These are phyloP conservation scores for Asterochloris erici DNA, from an alignment of 139 green algal species.

Conservation along the genomic window DNA sequence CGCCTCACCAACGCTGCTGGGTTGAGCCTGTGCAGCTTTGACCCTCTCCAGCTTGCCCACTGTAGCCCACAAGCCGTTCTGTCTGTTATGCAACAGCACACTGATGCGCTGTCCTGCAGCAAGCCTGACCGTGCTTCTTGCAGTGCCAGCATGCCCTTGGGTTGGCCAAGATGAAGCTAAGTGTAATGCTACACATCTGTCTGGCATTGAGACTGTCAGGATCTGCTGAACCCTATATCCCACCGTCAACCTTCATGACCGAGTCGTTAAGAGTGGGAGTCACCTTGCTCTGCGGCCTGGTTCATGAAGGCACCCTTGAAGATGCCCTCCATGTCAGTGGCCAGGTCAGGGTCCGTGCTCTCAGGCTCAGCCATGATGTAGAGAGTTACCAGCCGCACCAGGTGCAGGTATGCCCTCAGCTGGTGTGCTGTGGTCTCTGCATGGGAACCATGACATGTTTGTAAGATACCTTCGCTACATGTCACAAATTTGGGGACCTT, in stretches of 20 bases:
- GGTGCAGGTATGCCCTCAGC: conserved; percentile 27
- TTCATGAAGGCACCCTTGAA: conserved; percentile 2
- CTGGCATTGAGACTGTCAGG: neutral
- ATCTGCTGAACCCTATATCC: neutral
- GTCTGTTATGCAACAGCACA: too few relatives aligned
- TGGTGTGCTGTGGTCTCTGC: conserved; percentile 1
- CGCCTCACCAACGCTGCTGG: too few relatives aligned
- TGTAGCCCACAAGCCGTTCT: too few relatives aligned
- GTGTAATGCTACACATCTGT: neutral
- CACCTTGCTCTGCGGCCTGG: neutral
- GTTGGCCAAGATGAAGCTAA: neutral
- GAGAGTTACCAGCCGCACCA: conserved; percentile 62
- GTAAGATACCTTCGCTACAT: neutral
- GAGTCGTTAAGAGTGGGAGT: neutral
- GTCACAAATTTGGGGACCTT: neutral
- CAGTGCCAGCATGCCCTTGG: too few relatives aligned
- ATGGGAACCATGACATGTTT: neutral
- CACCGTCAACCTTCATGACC: neutral
- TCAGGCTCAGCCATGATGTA: conserved; percentile 48
- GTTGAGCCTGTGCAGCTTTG: too few relatives aligned
- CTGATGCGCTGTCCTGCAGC: too few relatives aligned
- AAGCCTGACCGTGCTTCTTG: too few relatives aligned
- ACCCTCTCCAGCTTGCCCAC: too few relatives aligned
- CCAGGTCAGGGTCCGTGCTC: conserved; percentile 42
- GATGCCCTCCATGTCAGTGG: conserved; percentile 32